Base-by-base conservation (phyloP, 2,329 filamentous ascomycete genomes). In the Penicillium sp. region DNA sequence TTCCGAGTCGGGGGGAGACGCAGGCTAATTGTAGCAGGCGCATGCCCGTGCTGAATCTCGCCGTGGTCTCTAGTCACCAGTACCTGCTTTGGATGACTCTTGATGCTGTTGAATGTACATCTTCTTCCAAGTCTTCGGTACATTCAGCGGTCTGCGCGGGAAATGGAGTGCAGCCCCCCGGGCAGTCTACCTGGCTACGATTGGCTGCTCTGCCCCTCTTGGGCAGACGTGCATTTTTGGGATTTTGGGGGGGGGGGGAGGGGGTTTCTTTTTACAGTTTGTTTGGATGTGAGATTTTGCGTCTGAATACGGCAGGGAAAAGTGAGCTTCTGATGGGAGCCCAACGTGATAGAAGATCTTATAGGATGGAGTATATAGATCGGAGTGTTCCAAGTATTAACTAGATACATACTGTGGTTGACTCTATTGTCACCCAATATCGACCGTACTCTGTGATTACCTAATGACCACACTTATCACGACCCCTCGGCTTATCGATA, bases 201-300 rank as follows among this genome's bases (percentile, higher is more conserved):
- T 64, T 63, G 71, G 61, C 94, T 94, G 83, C 92, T 91, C 83
- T 90, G 92, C 90, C 96, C 96, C 59, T 85, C 92, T 66, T 65
- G 63, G 63, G 63, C 63, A 65, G 61, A 64, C 63, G 61, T 65
- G 63, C 63, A 61, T 61, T 40, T 37, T 44, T n/a, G 40, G 9
- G 7, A 42, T 42, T 26, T 26, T 17, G 8, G 24, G 8, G 44
- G 22, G 40, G 22, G n/a, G n/a, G n/a, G n/a, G n/a, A n/a, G n/a
- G n/a, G 22, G 13, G 26, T 2, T 33, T 51, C 22, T 35, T 35
- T 33, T 22, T 15, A 5, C 13, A 6, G 13, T 12, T 33, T 51
- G 4, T 51, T 35, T 22, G 22, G 9, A 22, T 9, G 47, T 15
- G 28, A 51, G 28, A 37, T 13, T 47, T 17, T 47, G 44, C 28